Percentiles rank a stretch among this genome's conserved stretches.
phyloP scores from a whole-genome alignment of 257 asterid genomes.

The Ballota nigra region DNA sequence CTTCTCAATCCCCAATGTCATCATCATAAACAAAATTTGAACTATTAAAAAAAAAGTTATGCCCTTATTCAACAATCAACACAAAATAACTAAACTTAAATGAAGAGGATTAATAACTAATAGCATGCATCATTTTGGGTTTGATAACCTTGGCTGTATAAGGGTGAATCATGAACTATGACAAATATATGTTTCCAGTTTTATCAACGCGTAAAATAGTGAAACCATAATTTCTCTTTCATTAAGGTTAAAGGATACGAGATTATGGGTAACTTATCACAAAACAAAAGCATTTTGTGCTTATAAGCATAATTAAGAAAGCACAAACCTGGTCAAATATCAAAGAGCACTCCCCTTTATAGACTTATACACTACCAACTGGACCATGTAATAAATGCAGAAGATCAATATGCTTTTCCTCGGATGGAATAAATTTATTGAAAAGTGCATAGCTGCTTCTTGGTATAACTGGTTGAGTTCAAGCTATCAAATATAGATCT shows the following conservation, averaged over 20 bases:
- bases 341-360: neutral
- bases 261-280: neutral
- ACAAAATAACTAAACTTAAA: neutral
- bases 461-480: neutral
- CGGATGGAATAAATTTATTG: neutral
- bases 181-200: neutral
- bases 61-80: neutral
- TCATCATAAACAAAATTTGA: neutral
- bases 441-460: neutral
- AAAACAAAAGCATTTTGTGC: neutral
- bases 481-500: too few species aligned
- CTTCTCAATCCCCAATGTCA: neutral
- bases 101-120: neutral
- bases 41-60: neutral
- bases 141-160: neutral
- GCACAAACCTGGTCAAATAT: neutral
- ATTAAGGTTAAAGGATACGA: neutral
- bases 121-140: neutral
- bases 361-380: conserved; percentile 10
- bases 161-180: neutral
- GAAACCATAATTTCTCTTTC: neutral
- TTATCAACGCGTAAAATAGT: neutral
- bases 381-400: neutral
- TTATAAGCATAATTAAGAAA: conserved; percentile 3
- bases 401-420: neutral